Conservation (phyloP, 495 filamentous ascomycete genomes). For the Choiromyces venosus region DNA sequence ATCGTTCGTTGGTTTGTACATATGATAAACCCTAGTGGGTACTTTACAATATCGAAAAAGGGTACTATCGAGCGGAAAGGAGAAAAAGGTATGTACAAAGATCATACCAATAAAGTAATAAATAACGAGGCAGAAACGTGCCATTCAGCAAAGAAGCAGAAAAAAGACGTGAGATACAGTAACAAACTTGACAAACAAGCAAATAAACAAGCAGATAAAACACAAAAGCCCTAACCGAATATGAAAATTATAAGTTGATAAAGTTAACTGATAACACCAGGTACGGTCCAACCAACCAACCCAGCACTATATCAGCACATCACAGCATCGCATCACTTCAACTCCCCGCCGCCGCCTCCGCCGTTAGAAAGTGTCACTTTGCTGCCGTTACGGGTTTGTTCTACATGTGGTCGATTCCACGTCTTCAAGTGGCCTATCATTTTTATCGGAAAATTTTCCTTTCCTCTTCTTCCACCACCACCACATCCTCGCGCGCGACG, state of each 20-base stretch:
- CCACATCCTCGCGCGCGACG: too few species aligned
- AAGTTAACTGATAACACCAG: neutral
- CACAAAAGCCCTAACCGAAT: too few species aligned
- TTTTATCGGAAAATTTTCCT: constrained; percentile 20
- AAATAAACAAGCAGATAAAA: neutral
- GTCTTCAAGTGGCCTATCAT: constrained; percentile 74
- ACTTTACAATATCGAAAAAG: too few species aligned
- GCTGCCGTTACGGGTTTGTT: constrained; percentile 50
- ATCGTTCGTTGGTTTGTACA: too few species aligned
- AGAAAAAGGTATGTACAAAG: neutral
- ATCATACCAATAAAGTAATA: neutral
- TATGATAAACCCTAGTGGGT: neutral
- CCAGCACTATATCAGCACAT: neutral
- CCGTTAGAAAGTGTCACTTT: constrained; percentile 44
- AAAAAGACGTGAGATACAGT: neutral
- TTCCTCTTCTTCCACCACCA: too few species aligned
- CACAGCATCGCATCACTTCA: constrained; percentile 9
- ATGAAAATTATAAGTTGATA: too few species aligned
- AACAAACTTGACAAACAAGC: neutral
- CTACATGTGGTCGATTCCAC: constrained; percentile 66
- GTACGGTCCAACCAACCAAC: neutral
- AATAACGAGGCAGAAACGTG: neutral
- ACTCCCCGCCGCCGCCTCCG: constrained; percentile 32
- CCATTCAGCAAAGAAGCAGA: neutral
- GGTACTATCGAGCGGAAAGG: neutral